These are phyloP conservation scores for Chaetomium fimeti DNA, from an alignment of 495 filamentous ascomycete species.

Conservation along the genomic window DNA sequence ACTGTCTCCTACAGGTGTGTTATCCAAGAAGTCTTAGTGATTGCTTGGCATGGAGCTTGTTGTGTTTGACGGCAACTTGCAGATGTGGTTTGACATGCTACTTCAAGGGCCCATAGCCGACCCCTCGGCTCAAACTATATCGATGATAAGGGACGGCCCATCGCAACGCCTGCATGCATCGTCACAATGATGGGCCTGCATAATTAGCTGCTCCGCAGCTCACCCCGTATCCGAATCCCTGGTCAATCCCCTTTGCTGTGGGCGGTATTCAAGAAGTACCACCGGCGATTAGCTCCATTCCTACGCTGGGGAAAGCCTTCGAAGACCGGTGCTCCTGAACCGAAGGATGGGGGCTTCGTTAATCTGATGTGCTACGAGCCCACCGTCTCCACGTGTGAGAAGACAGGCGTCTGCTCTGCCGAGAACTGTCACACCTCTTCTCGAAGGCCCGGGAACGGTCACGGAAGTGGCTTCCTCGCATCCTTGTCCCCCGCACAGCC, in stretches of 20 bases:
- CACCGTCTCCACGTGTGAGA: no score
- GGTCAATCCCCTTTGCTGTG: background rate
- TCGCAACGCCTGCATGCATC: background rate
- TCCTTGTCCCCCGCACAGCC: background rate
- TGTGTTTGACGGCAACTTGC: background rate
- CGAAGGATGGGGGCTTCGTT: no score
- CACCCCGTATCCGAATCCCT: background rate
- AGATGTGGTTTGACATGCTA: background rate
- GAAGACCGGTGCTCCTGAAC: no score
- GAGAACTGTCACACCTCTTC: no score
- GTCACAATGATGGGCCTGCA: no score
- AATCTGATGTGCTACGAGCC: no score
- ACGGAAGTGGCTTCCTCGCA: background rate
- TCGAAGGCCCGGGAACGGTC: no score
- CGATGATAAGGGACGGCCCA: background rate
- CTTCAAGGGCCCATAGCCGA: background rate
- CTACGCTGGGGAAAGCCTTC: no score
- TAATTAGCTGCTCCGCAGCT: background rate
- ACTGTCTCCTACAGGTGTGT: no score
- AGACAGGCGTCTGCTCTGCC: no score
- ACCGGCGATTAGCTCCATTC: no score
- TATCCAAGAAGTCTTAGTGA: background rate
- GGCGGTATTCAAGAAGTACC: no score
- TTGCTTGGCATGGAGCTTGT: background rate
- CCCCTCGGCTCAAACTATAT: background rate